A percentile compares a stretch with the other conserved stretches of the same genome.
These are phyloP conservation scores for Calocera cornea DNA, from an alignment of 768 basidiomycete species.

Conservation along the genomic window DNA sequence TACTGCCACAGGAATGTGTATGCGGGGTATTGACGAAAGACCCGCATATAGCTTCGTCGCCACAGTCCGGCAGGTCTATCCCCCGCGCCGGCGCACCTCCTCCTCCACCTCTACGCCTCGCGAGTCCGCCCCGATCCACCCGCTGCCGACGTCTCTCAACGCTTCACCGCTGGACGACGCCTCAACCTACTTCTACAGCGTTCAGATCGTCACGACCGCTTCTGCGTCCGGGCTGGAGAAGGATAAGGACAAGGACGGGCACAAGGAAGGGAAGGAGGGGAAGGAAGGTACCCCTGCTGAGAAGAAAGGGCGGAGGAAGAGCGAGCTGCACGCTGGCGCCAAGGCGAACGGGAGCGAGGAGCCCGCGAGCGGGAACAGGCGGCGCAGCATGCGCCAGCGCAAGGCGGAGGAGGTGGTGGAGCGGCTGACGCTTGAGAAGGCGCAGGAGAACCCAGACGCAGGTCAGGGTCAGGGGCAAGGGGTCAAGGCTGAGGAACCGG, in stretches of 20 bases:
- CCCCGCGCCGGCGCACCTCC: constrained; percentile 23
- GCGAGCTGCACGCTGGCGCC: too few species aligned
- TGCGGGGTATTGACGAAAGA: too few species aligned
- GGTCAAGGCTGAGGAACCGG: constrained; percentile 39
- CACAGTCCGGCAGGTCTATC: constrained; percentile 10
- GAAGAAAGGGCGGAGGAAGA: neutral
- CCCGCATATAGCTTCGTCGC: constrained; percentile 5
- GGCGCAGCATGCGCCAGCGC: neutral
- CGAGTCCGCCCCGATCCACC: neutral
- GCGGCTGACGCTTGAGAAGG: neutral
- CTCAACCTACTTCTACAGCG: constrained; percentile 70
- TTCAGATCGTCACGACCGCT: constrained; percentile 44
- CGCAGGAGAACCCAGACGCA: too few species aligned
- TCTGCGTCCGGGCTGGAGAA: neutral
- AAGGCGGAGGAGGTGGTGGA: neutral
- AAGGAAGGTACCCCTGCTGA: neutral
- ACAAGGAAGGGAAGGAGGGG: neutral
- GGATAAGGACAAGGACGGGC: neutral
- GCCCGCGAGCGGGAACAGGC: constrained; percentile 3
- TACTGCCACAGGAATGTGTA: neutral
- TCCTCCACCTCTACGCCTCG: constrained; percentile 20
- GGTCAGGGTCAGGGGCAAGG: too few species aligned
- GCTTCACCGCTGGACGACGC: constrained; percentile 64
- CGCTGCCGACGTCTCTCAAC: constrained; percentile 24
- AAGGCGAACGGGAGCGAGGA: constrained; percentile 6